phyloP scores from a whole-genome alignment of 2,329 filamentous ascomycete species.

The Aspergillus melleus region DNA sequence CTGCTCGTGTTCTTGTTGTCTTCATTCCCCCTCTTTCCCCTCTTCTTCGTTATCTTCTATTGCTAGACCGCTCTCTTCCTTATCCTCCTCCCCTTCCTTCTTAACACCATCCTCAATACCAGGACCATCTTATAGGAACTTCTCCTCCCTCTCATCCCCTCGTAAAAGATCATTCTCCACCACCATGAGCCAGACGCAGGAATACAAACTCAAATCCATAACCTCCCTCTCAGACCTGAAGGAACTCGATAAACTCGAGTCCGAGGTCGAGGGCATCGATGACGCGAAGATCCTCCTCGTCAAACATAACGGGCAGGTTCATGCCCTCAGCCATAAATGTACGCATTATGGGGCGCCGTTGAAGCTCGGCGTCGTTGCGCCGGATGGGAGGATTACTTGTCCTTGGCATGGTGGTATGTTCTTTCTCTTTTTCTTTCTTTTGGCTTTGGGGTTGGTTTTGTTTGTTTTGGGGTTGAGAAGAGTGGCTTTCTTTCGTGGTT shows the following conservation, averaged over 20 bases:
- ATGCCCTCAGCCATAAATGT: constrained; percentile 81
- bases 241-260: constrained; percentile 81
- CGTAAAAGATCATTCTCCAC: neutral
- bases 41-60: neutral
- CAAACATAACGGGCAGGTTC: constrained; percentile 72
- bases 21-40: constrained; percentile 16
- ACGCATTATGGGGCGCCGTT: constrained; percentile 91
- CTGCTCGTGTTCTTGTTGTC: constrained; percentile 27
- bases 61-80: neutral
- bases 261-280: constrained; percentile 85
- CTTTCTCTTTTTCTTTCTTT: neutral
- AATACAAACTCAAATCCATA: constrained; percentile 68
- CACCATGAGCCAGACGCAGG: constrained; percentile 39
- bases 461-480: too few species aligned
- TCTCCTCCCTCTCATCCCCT: too few species aligned
- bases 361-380: constrained; percentile 78
- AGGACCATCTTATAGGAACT: neutral
- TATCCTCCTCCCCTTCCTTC: neutral
- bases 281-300: constrained; percentile 82
- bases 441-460: too few species aligned
- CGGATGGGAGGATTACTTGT: constrained; percentile 81
- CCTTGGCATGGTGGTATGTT: constrained; percentile 89
- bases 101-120: neutral
- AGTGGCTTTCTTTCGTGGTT: too few species aligned
- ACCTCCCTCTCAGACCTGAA: constrained; percentile 68